phyloP scores from a whole-genome alignment of 2,329 filamentous ascomycete genomes.

The Mycosphaerelloides madeirae region DNA sequence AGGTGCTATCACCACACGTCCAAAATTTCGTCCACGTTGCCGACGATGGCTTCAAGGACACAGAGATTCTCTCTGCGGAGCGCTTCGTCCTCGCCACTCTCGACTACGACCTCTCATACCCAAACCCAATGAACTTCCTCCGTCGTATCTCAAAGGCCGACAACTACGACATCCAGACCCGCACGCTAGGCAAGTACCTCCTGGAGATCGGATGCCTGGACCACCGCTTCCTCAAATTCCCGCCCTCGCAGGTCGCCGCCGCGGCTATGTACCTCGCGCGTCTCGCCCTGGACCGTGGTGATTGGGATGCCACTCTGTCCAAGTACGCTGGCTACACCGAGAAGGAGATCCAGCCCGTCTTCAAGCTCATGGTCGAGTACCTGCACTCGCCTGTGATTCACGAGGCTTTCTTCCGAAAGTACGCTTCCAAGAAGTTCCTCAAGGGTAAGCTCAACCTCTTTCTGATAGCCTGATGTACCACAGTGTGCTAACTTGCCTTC shows the following conservation, averaged over 20 bases:
- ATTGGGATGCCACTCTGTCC: slow-evolving; percentile 83
- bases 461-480: slow-evolving; percentile 3
- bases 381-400: slow-evolving; percentile 84
- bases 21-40: slow-evolving; percentile 96
- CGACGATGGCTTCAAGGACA: slow-evolving; percentile 91
- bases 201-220: slow-evolving; percentile 96
- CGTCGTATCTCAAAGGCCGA: slow-evolving; percentile 98
- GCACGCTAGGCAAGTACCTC: slow-evolving; percentile 94
- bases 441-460: slow-evolving; percentile 64
- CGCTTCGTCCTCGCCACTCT: slow-evolving; percentile 86
- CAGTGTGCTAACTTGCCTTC: slow-evolving; percentile 25
- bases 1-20: slow-evolving; percentile 93
- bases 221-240: slow-evolving; percentile 85
- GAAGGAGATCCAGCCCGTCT: slow-evolving; percentile 86
- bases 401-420: slow-evolving; percentile 99
- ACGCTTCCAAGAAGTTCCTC: slow-evolving; percentile 97
- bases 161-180: slow-evolving; percentile 97
- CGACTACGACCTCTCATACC: slow-evolving; percentile 96
- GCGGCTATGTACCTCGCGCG: slow-evolving; percentile 93
- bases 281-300: slow-evolving; percentile 80
- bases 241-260: slow-evolving; percentile 84
- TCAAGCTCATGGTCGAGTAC: slow-evolving; percentile 94
- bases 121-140: slow-evolving; percentile 99
- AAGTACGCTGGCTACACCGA: slow-evolving; percentile 94
- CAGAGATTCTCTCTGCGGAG: slow-evolving; percentile 95